Evolutionary conservation across 345 rosid species (phyloP), one percentile per base, ranked within the genome.

Genomic region (Brassica nigra): DNA sequence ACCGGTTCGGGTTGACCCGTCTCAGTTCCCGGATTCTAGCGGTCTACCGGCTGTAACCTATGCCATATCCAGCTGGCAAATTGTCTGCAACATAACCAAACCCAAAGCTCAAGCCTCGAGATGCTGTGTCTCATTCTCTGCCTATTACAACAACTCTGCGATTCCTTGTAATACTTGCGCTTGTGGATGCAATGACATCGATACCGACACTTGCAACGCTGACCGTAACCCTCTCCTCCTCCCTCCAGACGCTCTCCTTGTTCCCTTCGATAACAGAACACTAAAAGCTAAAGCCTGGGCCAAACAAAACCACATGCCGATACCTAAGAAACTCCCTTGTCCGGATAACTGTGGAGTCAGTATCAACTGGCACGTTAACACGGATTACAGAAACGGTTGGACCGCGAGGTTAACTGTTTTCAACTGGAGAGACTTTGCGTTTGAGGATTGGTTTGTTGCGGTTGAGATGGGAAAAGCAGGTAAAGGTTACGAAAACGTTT

Each of bases 321-420:
- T 93, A 14, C 97, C 95, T 0, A 81, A 81, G 44, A 88, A 85
- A 4, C 69, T 89, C 58, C 99, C 99, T 1, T 95, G 99, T 62
- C 93, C 98, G 0, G 97, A 95, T 76, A 93, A 95, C 61, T 95
- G 99, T 27, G 95, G 93, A 1, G 98, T 95, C 8, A 95, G 98
- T 66, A 83, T 95, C 52, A 93, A 93, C 63, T 95, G 99, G 98
- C 98, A 93, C 71, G 4, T 95, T 1, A 88, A 84, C 68, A 76
- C 96, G 0, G 97, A 95, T 78, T 89, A 87, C 76, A 80, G 29
- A 73, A 73, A 69, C 7, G 97, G 99, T 18, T 95, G 98, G 98
- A 85, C 98, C 0, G 97, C 98, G 8, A 80, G 98, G 33, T 27
- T 93, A 77, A 93, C 98, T 0, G 78, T 93, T 67, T 95, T 95